Conservation (phyloP, 495 filamentous ascomycete genomes). For the Parachaetomium inaequale region DNA sequence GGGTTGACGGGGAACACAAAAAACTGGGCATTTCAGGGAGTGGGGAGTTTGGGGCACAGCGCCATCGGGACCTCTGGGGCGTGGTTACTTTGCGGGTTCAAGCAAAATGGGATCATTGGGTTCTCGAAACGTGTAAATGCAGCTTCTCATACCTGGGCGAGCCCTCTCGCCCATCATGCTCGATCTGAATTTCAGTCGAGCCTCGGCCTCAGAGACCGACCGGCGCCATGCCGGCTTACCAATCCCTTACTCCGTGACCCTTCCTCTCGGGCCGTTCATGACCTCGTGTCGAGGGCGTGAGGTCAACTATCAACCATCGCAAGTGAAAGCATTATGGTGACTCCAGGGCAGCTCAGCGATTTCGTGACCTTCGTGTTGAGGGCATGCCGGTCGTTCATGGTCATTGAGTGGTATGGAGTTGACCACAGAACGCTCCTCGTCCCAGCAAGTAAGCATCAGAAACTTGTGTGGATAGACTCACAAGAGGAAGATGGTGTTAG, state of each 20-base stretch:
- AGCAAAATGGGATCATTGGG: conserved; percentile 27
- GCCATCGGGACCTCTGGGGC: conserved; percentile 22
- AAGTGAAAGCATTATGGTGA: no score
- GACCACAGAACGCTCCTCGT: no score
- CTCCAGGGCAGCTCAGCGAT: no score
- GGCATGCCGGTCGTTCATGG: no score
- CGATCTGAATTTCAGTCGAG: conserved; percentile 48
- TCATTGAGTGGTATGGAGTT: no score
- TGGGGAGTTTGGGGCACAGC: conserved; percentile 23
- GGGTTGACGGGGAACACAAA: conserved; percentile 28
- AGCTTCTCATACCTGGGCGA: conserved; percentile 31
- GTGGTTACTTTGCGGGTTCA: conserved; percentile 16
- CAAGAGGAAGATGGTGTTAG: no score
- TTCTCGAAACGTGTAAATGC: conserved; percentile 26
- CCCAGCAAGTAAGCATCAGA: no score
- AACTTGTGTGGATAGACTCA: no score
- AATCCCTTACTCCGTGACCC: conserved; percentile 19
- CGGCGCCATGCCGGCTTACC: conserved; percentile 57
- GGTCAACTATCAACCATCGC: no score
- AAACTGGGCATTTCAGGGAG: conserved; percentile 28
- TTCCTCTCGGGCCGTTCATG: neutral
- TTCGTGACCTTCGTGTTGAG: no score
- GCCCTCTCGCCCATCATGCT: conserved; percentile 37
- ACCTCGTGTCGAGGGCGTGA: no score
- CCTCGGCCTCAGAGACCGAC: conserved; percentile 63